Base-by-base conservation (phyloP, 2,329 filamentous ascomycete genomes). In the Trichophaea hybrida region DNA sequence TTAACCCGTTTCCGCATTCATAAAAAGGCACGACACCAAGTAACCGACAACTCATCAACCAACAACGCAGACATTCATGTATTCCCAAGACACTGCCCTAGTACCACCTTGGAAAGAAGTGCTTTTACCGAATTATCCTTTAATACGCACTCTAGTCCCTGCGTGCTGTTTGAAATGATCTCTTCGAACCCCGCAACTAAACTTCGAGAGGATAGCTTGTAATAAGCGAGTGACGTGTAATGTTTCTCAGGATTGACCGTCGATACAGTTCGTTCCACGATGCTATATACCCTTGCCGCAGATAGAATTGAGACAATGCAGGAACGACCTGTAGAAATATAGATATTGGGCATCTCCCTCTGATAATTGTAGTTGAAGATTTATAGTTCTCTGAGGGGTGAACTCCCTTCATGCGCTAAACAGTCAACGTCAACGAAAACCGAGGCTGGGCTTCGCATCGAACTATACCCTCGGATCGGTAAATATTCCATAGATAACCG, bases 171-270 rank as follows among this genome's bases (percentile, higher is more conserved):
- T 46, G 24, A 46, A 46, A 46, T 46, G 40, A 17, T n/a, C 24
- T 24, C 24, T 24, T 24, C 24, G 24, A n/a, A 35, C 50, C 50
- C 50, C 50, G 24, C 50, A 53, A 53, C 34, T 34, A 53, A n/a
- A 53, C 50, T 35, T 35, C 32, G 34, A 17, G 24, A 5, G n/a
- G 32, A n/a, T 37, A 37, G 33, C 40, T 13, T 46, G 24, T 6
- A 13, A 17, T 17, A 37, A 13, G 31, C 50, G 50, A 53, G 50
- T 53, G 50, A 53, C 50, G 50, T 53, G 50, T 31, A 53, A 32
- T 53, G 50, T 53, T 53, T 53, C 33, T 37, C 31, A 17, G 38
- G 10, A 24, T 24, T 24, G 24, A 24, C 24, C 24, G 24, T 24
- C 24, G 24, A 24, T 24, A 24, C 24, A 24, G 24, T 24, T 24